Evolutionary conservation across 768 basidiomycete species (phyloP).

Genomic region (Mycena indigotica): DNA sequence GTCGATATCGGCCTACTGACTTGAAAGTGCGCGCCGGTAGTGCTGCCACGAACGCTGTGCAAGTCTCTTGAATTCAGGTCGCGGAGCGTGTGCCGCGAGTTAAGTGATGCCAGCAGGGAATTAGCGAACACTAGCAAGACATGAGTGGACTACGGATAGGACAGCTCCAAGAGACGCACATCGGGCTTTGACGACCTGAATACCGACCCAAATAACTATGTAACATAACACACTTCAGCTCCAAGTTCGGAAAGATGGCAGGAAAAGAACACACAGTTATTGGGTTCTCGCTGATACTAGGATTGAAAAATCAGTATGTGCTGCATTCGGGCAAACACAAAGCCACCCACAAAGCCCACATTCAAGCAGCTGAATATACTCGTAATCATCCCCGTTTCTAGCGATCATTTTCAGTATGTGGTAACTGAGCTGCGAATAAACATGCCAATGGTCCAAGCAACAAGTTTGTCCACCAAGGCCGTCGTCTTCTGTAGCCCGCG

Average conservation of each 20-base stretch:
- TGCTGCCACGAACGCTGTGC: not conserved
- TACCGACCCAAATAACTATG: not conserved
- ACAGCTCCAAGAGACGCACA: not conserved
- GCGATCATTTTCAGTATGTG: not conserved
- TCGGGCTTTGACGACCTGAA: not conserved
- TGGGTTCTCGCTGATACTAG: not conserved
- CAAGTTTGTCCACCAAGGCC: not conserved
- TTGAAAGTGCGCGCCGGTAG: too few species aligned
- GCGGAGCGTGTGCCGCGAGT: not conserved
- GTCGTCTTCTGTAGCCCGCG: not conserved
- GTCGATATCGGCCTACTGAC: too few species aligned
- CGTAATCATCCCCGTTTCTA: not conserved
- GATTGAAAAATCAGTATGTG: not conserved
- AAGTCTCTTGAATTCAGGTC: not conserved
- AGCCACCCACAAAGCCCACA: not conserved
- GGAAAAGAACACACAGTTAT: not conserved
- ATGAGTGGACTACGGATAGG: too few species aligned
- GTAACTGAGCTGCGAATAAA: not conserved
- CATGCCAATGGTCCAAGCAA: not conserved
- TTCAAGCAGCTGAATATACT: not conserved
- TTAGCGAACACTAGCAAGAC: not conserved
- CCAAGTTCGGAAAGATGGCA: not conserved
- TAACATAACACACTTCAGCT: too few species aligned
- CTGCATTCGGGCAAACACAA: not conserved
- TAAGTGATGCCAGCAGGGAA: not conserved